Conservation (phyloP, 163 green algal species). For the Smithsoniella earleae region DNA sequence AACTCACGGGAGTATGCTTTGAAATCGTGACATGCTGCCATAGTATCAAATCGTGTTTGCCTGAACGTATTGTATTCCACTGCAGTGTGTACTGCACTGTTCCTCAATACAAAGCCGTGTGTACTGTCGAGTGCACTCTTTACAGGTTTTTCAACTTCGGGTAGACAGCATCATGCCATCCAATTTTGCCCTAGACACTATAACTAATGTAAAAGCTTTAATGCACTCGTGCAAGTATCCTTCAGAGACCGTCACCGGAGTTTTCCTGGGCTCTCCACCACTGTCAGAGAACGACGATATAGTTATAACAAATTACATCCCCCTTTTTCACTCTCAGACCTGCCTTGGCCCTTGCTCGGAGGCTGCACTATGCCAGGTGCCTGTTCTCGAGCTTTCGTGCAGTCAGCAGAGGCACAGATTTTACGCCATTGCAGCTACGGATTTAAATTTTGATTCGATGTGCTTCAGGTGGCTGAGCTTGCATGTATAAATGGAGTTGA, state of each 20-base stretch:
- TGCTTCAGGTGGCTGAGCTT: neutral
- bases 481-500: neutral
- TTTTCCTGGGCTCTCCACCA: conserved; percentile 5
- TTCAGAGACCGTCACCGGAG: neutral
- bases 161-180: too few relatives aligned
- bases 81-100: too few relatives aligned
- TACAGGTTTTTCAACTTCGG: too few relatives aligned
- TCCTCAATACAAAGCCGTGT: too few relatives aligned
- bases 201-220: neutral
- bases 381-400: neutral
- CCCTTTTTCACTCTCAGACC: neutral
- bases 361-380: neutral
- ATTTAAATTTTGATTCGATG: neutral
- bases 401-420: neutral
- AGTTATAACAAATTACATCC: neutral
- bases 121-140: too few relatives aligned
- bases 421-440: neutral
- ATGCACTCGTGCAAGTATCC: conserved; percentile 6
- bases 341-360: neutral
- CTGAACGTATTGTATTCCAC: too few relatives aligned
- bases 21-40: too few relatives aligned
- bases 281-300: neutral
- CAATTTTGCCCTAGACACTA: too few relatives aligned
- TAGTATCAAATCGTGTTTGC: too few relatives aligned
- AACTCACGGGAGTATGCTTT: too few relatives aligned